Base-by-base conservation (phyloP, 2,329 filamentous ascomycete genomes). In the Fusarium nanum region DNA sequence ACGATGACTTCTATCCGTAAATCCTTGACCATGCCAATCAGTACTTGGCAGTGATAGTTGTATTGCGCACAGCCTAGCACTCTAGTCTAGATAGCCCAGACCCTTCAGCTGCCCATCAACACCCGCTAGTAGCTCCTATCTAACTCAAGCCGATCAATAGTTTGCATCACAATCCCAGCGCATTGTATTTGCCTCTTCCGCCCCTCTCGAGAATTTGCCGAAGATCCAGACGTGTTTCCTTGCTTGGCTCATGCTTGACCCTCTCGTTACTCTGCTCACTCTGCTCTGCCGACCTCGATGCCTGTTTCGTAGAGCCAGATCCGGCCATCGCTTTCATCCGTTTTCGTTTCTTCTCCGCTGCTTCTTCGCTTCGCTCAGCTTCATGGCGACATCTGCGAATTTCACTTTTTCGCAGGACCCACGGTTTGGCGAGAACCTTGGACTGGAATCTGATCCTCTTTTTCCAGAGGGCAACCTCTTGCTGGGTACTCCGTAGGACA, bases 391-490 rank as follows among this genome's bases (percentile, higher is more conserved):
- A 89, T 60, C 78, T 80, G 52, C 83, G 83, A 47, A 89, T 80
- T 56, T 86, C 82, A 60, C 79, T 82, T 23, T 78, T 76, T 30
- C 80, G 82, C 30, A 91, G 71, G n/a, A 83, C 75, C 89, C 89
- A 91, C 0, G 87, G 84, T 59, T 76, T 78, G 5, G 77, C 76
- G 16, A 91, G 79, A 8, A 88, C 80, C 6, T 86, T 82, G 34
- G 73, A 74, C 37, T 82, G 82, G 73, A 91, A 89, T 30, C 76
- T 77, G 20, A 76, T 68, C 46, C 84, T 80, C 78, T 87, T 87
- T 71, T 85, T 81, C 89, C 89, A 91, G 11, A 89, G 86, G 10
- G 74, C 76, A 6, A 90, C 80, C 75, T 92, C 89, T 34, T 86
- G 81, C 47, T 84, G 82, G 1, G 88, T 91, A 46, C 84, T 83